Conservation (phyloP, 2,329 filamentous ascomycete species). For the Dendrostoma leiphaemia region DNA sequence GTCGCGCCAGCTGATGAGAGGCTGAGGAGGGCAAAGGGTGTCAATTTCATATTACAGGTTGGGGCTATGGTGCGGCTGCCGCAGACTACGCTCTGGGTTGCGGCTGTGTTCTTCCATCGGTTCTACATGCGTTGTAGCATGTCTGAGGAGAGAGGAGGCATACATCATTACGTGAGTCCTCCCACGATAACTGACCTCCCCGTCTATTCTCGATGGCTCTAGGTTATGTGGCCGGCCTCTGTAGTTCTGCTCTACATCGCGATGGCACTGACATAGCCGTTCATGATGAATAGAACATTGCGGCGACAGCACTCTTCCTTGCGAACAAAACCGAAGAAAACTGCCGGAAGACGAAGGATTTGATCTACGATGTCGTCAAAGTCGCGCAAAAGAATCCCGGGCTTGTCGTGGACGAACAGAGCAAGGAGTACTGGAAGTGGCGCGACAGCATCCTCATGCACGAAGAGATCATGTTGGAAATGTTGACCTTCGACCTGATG, state of each 20-base stretch:
- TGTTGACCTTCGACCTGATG: conserved; percentile 89
- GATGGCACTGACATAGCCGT: background rate
- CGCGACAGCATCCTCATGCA: conserved; percentile 88
- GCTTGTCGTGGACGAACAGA: conserved; percentile 90
- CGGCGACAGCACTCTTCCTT: conserved; percentile 86
- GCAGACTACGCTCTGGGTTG: conserved; percentile 88
- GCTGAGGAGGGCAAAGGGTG: conserved; percentile 79
- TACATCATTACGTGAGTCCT: conserved; percentile 88
- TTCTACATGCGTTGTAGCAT: conserved; percentile 91
- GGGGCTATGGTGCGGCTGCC: conserved; percentile 90
- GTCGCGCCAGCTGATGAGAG: conserved; percentile 76
- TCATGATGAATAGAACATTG: conserved; percentile 63
- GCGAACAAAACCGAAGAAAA: conserved; percentile 98
- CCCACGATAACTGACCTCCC: too few relatives aligned
- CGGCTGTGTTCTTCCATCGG: conserved; percentile 90
- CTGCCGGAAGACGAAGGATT: conserved; percentile 89
- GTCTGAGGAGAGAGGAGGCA: conserved; percentile 70
- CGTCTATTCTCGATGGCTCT: too few relatives aligned
- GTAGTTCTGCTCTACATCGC: too few relatives aligned
- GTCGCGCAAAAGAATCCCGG: conserved; percentile 93
- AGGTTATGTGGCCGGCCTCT: too few relatives aligned
- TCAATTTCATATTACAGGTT: conserved; percentile 95
- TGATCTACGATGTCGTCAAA: conserved; percentile 90
- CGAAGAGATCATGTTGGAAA: conserved; percentile 89
- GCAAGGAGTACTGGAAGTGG: conserved; percentile 98